These are phyloP conservation scores for Neopestalotiopsis sp. DNA, from an alignment of 2,329 filamentous ascomycete species.

Conservation along the genomic window DNA sequence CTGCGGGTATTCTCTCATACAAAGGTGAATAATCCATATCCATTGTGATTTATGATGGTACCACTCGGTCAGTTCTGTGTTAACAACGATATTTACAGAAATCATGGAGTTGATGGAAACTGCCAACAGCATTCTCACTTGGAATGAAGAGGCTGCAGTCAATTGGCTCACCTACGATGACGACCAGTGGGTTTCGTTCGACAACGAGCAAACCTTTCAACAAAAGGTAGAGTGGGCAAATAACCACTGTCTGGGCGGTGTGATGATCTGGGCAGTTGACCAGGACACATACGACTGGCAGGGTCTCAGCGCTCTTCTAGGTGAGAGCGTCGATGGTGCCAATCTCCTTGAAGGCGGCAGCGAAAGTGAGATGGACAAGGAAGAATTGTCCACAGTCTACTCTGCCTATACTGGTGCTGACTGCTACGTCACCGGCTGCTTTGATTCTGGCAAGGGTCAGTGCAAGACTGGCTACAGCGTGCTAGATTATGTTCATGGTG, in stretches of 20 bases:
- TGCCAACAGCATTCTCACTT: slow-evolving; percentile 6
- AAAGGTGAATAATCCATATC: background rate
- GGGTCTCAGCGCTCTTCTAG: background rate
- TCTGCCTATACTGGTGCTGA: slow-evolving; percentile 5
- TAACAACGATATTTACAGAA: slow-evolving; percentile 23
- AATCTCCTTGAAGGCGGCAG: background rate
- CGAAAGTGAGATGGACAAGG: background rate
- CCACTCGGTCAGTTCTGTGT: too few species aligned
- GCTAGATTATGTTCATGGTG: slow-evolving; percentile 10
- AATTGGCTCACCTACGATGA: slow-evolving; percentile 33
- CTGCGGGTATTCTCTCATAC: slow-evolving; percentile 29
- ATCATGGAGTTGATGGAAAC: slow-evolving; percentile 26
- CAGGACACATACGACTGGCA: slow-evolving; percentile 31
- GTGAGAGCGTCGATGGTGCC: background rate
- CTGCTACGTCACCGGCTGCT: slow-evolving; percentile 3
- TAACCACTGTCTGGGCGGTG: slow-evolving; percentile 35
- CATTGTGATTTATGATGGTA: background rate
- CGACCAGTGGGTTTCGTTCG: slow-evolving; percentile 39
- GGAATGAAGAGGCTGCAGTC: slow-evolving; percentile 33
- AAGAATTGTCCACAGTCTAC: background rate
- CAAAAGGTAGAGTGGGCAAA: slow-evolving; percentile 43
- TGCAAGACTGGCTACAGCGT: slow-evolving; percentile 11
- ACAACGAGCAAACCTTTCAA: slow-evolving; percentile 39
- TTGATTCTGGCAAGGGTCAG: slow-evolving; percentile 4
- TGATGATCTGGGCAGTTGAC: slow-evolving; percentile 42